Evolutionary conservation across 1,139 yeast species (phyloP), one percentile per base, ranked within the genome.

Genomic region (Pichia cactophila): DNA sequence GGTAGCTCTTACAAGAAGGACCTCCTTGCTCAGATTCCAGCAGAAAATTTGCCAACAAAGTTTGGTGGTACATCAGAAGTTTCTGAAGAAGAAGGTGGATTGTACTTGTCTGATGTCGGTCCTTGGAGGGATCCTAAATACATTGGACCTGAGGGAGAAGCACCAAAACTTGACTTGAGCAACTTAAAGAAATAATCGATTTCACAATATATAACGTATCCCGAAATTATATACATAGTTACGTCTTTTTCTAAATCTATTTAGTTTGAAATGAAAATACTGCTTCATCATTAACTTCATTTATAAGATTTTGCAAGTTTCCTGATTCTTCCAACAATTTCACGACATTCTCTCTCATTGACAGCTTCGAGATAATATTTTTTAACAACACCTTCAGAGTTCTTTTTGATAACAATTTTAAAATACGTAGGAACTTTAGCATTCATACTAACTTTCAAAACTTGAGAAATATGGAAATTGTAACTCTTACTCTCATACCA

Each of bases 121-220:
- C 98, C 98, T 55, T 92, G 98, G 98, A 86, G 97, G 76, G 94
- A 90, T 56, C 73, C 83, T 26, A 61, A 84, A 69, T 90, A 65
- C 69, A 82, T 89, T 62, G 94, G 94, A 28, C 89, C 90, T 50
- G 94, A 85, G 70, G 92, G 92, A 56, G 88, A 83, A 68, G 89
- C 89, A 50, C 92, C 92, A 62, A 48, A 38, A 20, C 28, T 38
- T 38, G 28, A 38, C 8, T 38, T 38, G 28, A 23, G 28, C 12
- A 20, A 38, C 7, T 17, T 38, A 23, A 31, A 31, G 7, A 31
- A 31, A 31, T 31, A 5, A 31, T 11, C 6, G 14, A 31, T 31
- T 5, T 12, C 6, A 11, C n/a, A 14, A 5, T 31, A 31, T 12
- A 12, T 31, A 31, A 12, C 35, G 10, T 14, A 31, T 31, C 35